Evolutionary conservation across 2,329 filamentous ascomycete species (phyloP).

Genomic region (Fusarium udum): DNA sequence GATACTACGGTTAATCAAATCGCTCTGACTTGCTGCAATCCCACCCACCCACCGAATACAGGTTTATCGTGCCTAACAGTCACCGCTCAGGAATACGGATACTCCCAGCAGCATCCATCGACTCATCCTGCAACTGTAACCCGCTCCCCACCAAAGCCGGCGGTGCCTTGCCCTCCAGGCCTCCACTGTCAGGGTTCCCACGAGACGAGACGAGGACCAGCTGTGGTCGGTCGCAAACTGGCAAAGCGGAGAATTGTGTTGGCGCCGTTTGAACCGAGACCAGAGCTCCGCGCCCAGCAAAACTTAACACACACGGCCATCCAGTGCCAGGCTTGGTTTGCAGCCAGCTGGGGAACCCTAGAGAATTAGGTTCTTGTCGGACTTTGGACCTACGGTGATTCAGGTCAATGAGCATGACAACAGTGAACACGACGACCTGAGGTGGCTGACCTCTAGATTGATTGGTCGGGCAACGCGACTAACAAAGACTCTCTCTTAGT

Average conservation of each 20-base stretch:
- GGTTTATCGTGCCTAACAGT: slow-evolving; percentile 12
- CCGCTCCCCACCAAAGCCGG: slow-evolving; percentile 24
- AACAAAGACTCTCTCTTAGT: slow-evolving; percentile 40
- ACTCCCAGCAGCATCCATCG: slow-evolving; percentile 15
- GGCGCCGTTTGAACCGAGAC: slow-evolving; percentile 22
- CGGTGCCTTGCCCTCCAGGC: slow-evolving; percentile 19
- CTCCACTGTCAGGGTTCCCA: slow-evolving; percentile 7
- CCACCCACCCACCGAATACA: slow-evolving; percentile 5
- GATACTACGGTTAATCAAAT: slow-evolving; percentile 10
- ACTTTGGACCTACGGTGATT: slow-evolving; percentile 20
- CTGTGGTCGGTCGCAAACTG: slow-evolving; percentile 26
- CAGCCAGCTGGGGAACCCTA: slow-evolving; percentile 25
- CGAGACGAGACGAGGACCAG: slow-evolving; percentile 5
- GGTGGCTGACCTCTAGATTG: slow-evolving; percentile 40
- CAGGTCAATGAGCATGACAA: slow-evolving; percentile 39
- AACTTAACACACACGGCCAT: slow-evolving; percentile 20
- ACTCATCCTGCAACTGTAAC: slow-evolving; percentile 15
- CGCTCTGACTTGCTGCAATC: slow-evolving; percentile 18
- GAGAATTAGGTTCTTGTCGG: slow-evolving; percentile 29
- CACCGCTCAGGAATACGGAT: slow-evolving; percentile 34
- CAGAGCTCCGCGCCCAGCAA: slow-evolving; percentile 15
- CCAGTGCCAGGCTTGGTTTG: slow-evolving; percentile 32
- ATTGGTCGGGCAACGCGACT: slow-evolving; percentile 42
- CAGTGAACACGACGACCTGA: slow-evolving; percentile 27
- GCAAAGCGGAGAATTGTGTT: slow-evolving; percentile 32